A percentile compares a stretch with the other conserved stretches of the same genome.
Conservation (phyloP, 495 filamentous ascomycete genomes). For the Xylaria grammica region DNA sequence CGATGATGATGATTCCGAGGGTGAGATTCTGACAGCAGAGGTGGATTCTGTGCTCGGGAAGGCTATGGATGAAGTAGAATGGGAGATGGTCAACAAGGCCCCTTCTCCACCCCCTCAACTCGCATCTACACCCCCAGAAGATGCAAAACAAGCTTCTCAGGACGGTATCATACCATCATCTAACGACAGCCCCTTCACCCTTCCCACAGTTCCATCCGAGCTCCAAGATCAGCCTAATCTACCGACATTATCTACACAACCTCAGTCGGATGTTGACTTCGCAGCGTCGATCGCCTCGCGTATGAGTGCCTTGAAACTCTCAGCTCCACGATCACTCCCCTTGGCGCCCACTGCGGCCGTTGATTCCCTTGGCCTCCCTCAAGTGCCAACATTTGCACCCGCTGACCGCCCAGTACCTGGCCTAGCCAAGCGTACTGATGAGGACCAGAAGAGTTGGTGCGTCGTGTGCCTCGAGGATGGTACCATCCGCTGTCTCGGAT, state of each 20-base stretch:
- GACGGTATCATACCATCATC: neutral
- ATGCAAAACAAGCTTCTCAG: neutral
- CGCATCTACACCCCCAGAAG: conserved; percentile 19
- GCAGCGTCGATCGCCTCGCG: conserved; percentile 46
- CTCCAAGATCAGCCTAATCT: conserved; percentile 31
- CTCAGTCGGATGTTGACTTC: conserved; percentile 35
- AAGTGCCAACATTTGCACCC: conserved; percentile 59
- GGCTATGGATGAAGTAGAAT: conserved; percentile 43
- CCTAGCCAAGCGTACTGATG: conserved; percentile 52
- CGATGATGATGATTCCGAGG: conserved; percentile 45
- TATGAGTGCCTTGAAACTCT: conserved; percentile 45
- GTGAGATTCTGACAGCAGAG: conserved; percentile 42
- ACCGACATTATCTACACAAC: conserved; percentile 4
- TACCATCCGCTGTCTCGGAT: conserved; percentile 64
- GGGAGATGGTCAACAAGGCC: conserved; percentile 29
- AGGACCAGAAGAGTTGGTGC: conserved; percentile 72
- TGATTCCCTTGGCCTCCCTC: conserved; percentile 54
- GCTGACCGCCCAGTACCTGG: conserved; percentile 43
- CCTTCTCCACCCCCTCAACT: conserved; percentile 15
- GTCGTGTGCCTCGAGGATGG: conserved; percentile 72
- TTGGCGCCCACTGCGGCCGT: conserved; percentile 33
- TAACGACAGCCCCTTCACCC: conserved; percentile 27
- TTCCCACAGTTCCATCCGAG: conserved; percentile 45
- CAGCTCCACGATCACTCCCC: conserved; percentile 29
- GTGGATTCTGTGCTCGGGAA: conserved; percentile 43